Conservation (phyloP, 139 green algal genomes). For the Chlamydomonas applanata region DNA sequence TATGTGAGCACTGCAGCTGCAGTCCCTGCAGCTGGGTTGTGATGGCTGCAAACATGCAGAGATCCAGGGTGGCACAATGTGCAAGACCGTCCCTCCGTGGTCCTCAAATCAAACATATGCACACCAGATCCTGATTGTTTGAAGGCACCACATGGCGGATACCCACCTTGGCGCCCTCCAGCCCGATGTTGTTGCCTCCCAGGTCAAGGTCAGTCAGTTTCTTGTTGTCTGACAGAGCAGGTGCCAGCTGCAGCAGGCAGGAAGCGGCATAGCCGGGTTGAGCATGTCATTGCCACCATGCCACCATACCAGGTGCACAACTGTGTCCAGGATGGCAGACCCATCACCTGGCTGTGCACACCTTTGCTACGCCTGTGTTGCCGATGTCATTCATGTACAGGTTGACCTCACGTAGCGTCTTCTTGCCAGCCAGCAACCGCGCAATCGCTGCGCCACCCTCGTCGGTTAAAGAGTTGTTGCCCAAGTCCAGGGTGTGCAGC, state of each 20-base stretch:
- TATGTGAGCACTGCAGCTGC: too few species aligned
- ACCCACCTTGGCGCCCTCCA: constrained; percentile 11
- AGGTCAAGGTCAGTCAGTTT: constrained; percentile 84
- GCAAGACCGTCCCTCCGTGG: too few species aligned
- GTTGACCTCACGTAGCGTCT: constrained; percentile 78
- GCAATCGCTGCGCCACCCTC: constrained; percentile 70
- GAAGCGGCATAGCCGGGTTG: neutral
- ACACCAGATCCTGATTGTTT: too few species aligned
- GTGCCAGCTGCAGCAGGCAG: constrained; percentile 20
- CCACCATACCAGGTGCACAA: neutral
- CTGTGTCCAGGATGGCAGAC: neutral
- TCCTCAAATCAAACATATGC: too few species aligned
- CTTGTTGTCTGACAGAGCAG: constrained; percentile 33
- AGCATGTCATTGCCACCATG: neutral
- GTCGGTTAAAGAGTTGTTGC: constrained; percentile 87
- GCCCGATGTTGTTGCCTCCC: constrained; percentile 92
- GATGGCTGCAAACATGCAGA: neutral
- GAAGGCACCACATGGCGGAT: neutral
- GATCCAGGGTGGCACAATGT: too few species aligned
- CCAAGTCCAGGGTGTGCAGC: constrained; percentile 80
- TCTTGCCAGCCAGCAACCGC: constrained; percentile 62
- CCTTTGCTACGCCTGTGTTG: constrained; percentile 71
- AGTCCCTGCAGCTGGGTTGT: constrained; percentile 4
- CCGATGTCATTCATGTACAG: constrained; percentile 98
- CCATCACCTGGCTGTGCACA: constrained; percentile 21